Conservation (phyloP, 257 asterid species). For the Gentiana straminea region DNA sequence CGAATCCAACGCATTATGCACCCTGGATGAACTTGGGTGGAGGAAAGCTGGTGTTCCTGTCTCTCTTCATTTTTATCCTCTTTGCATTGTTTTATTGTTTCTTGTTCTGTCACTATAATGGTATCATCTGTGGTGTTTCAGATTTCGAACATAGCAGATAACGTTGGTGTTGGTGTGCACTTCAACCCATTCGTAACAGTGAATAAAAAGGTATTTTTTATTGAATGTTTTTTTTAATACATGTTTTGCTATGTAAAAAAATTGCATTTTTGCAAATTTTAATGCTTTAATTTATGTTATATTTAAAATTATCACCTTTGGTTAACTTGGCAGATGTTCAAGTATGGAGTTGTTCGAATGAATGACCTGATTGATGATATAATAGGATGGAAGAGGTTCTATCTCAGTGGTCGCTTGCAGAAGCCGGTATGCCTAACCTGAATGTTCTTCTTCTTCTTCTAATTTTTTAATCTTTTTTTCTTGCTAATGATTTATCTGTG, state of each 20-base stretch:
- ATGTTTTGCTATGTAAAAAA: too few species aligned
- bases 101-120: not conserved
- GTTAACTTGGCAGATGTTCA: constrained; percentile 40
- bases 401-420: constrained; percentile 81
- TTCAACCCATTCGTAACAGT: constrained; percentile 71
- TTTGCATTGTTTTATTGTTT: constrained; percentile 3
- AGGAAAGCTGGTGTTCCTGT: constrained; percentile 57
- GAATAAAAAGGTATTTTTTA: constrained; percentile 38
- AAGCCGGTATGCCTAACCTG: constrained; percentile 51
- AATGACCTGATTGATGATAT: constrained; percentile 64
- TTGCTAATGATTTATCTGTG: too few species aligned
- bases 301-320: constrained; percentile 9
- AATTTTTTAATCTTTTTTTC: too few species aligned
- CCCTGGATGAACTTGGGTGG: constrained; percentile 87
- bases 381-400: constrained; percentile 60
- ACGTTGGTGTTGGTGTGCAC: constrained; percentile 72
- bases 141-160: constrained; percentile 60
- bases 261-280: too few species aligned
- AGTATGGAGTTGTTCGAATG: constrained; percentile 73
- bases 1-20: constrained; percentile 66
- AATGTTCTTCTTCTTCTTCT: not conserved
- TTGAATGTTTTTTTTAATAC: too few species aligned
- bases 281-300: constrained; percentile 6
- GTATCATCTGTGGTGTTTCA: constrained; percentile 14
- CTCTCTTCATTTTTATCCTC: constrained; percentile 10